phyloP scores from a whole-genome alignment of 345 rosid species.

The Populus pruinosa region DNA sequence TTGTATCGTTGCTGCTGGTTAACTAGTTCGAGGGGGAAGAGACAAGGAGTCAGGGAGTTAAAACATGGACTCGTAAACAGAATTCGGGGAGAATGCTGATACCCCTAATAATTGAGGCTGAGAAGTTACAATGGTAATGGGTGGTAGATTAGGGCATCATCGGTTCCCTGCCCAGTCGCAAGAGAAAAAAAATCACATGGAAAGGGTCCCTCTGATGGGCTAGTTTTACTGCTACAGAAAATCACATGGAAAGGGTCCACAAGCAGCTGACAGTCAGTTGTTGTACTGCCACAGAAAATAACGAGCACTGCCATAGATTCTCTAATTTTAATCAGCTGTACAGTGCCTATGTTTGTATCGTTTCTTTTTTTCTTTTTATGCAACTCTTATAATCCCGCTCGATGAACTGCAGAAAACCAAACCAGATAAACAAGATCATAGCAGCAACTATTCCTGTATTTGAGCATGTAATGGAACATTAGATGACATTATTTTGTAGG shows the following conservation, averaged over 20 bases:
- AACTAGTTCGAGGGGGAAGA: background rate
- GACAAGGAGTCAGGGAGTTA: background rate
- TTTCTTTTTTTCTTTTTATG: no score
- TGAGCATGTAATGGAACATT: background rate
- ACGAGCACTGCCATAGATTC: background rate
- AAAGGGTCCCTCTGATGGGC: slow-evolving; percentile 1
- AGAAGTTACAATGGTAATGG: background rate
- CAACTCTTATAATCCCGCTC: no score
- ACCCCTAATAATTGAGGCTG: background rate
- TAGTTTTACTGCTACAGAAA: background rate
- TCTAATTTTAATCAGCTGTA: no score
- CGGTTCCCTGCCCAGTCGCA: slow-evolving; percentile 1
- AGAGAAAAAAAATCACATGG: slow-evolving; percentile 23
- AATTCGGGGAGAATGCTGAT: background rate
- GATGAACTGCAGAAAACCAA: no score
- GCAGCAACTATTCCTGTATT: background rate
- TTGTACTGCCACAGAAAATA: background rate
- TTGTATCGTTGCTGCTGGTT: no score
- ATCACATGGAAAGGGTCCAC: slow-evolving; percentile 23
- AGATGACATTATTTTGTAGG: background rate
- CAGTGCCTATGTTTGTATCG: no score
- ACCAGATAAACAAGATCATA: background rate
- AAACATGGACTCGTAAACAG: background rate
- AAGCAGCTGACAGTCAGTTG: background rate
- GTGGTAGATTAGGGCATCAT: background rate